Conservation (phyloP, 805 yeast species). For the Scheffersomyces amazonensis region DNA sequence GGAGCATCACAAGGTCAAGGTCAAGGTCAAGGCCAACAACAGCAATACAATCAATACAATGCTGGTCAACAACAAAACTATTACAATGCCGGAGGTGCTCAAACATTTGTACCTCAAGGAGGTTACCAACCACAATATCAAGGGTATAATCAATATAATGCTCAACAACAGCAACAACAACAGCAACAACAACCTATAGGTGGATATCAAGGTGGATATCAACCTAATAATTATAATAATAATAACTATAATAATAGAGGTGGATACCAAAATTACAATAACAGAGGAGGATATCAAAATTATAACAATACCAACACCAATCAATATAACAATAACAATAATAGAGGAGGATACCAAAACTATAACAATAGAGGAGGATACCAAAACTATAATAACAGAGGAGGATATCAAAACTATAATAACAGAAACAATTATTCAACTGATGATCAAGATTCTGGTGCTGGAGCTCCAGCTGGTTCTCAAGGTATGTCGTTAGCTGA, state of each 20-base stretch:
- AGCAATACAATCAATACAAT: constrained; percentile 11
- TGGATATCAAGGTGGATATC: constrained; percentile 18
- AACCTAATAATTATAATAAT: constrained; percentile 11
- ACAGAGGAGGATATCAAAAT: constrained; percentile 19
- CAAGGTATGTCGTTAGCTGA: constrained; percentile 73
- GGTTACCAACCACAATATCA: constrained; percentile 28
- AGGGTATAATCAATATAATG: constrained; percentile 11
- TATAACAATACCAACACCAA: constrained; percentile 11
- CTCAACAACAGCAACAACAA: constrained; percentile 9
- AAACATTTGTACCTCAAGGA: constrained; percentile 11
- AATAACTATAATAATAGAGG: constrained; percentile 12
- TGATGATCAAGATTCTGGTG: constrained; percentile 13
- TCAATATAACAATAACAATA: constrained; percentile 12
- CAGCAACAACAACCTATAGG: too few relatives aligned
- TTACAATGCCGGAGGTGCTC: constrained; percentile 45
- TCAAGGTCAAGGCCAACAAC: constrained; percentile 16
- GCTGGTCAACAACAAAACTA: constrained; percentile 7
- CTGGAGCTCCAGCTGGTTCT: constrained; percentile 7
- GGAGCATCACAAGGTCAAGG: constrained; percentile 6
- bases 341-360: constrained; percentile 9
- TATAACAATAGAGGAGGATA: constrained; percentile 19
- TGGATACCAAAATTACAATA: constrained; percentile 16
- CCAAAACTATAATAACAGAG: constrained; percentile 17
- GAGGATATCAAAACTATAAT: constrained; percentile 16
- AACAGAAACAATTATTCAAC: constrained; percentile 17